Evolutionary conservation across 2,329 filamentous ascomycete genomes (phyloP), one percentile per base, ranked within the genome.

Genomic region (Arachnomyces sp.): DNA sequence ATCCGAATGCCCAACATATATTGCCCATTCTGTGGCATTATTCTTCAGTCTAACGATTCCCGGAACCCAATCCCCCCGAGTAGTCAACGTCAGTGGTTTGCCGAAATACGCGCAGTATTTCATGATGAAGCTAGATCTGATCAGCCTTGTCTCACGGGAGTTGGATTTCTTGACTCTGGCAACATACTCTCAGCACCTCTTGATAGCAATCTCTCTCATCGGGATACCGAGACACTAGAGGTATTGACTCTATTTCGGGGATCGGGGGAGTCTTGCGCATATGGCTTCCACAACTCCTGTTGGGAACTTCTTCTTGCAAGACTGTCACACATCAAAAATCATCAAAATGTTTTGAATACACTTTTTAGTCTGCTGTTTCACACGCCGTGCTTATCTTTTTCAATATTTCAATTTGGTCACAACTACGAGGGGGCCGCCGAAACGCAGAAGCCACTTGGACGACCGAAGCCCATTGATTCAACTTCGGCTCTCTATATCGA

Each of bases 241-340:
- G 12, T 14, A 12, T 25, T 40, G 20, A 33, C 31, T 8, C 36
- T 28, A n/a, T n/a, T n/a, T 16, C 18, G 17, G 29, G 31, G 5
- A 12, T 16, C 14, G 2, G 16, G 18, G 5, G 9, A 6, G 3
- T n/a, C n/a, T 14, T 39, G 41, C 31, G 41, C 31, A 3, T 43
- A 43, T 31, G 37, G 36, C 25, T 43, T 39, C 20, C 41, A 43
- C 14, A 17, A 39, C 7, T 18, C 41, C 28, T 43, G 36, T 28
- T 43, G 41, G 41, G 15, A 8, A 14, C 33, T 43, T 2, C 14
- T 43, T 9, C 16, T 28, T 8, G 32, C 41, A 16, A 32, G 36
- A 7, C 25, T 43, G 9, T 34, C 38, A 12, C 12, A 34, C n/a
- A 8, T 25, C 8, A n/a, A 15, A n/a, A 14, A 39, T n/a, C n/a